Base-by-base conservation (phyloP, 176 grass and related monocot species). In the Rhynchospora pubera region DNA sequence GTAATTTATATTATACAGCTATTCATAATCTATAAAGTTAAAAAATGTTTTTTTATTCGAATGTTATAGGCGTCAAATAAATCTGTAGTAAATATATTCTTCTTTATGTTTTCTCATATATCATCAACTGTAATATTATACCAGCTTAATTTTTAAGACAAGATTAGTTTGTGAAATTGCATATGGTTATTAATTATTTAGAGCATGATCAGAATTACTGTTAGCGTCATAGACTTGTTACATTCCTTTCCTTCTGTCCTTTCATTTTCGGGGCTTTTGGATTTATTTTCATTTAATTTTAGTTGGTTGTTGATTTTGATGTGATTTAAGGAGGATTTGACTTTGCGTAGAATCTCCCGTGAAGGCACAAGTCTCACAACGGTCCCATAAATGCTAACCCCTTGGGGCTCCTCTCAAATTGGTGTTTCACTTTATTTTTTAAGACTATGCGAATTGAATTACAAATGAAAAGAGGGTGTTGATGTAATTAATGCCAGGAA, bases 301-400 rank as follows among this genome's bases (percentile, higher is more conserved):
- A 15, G 44, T 51, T 6, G 44, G 44, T 50, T 24, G 18, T 50
- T 68, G 65, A 58, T 68, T 42, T 48, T 73, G 45, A 74, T 74
- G 69, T 51, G 21, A 74, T 74, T 51, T 23, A 16, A 46, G 5
- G 53, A 16, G 48, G 47, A 76, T 55, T 76, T 76, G 72, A 76
- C 23, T 55, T n/a, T 55, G 72, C 72, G 30, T 16, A 50, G 50
- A 76, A 76, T 52, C 24, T 76, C 72, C 72, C 72, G 72, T 76
- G 72, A 55, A 28, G 47, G 6, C 72, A 76, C 71, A 76, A 76
- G 72, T 55, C 48, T 55, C 72, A 55, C 72, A 76, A 76, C 72
- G 50, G 47, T 76, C 72, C 51, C 69, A 74, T 72, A 48, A 72
- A 74, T 74, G 69, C 69, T 14, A 50, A 73, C n/a, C 10, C n/a